Evolutionary conservation across 108 stramenopile species (phyloP).

Genomic region (Cyclotella kingstonii): DNA sequence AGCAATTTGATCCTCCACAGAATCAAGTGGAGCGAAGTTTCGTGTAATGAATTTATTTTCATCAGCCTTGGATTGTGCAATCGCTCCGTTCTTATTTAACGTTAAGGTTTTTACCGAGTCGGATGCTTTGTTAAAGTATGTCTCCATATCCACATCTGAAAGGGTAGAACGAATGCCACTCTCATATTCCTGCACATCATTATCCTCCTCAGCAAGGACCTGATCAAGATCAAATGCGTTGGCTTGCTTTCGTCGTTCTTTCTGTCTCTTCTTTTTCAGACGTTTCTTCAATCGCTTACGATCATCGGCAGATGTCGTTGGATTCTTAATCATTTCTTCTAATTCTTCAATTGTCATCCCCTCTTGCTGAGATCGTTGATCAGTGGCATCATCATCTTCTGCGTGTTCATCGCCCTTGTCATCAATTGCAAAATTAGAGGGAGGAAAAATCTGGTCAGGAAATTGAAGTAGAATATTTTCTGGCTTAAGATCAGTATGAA

Average conservation of each 20-base stretch:
- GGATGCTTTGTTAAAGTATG: slow-evolving; percentile 14
- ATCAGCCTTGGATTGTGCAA: slow-evolving; percentile 35
- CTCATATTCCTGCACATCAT: slow-evolving; percentile 42
- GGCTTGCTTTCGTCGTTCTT: slow-evolving; percentile 57
- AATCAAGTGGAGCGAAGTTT: slow-evolving; percentile 61
- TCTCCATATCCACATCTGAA: slow-evolving; percentile 55
- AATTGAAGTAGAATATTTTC: slow-evolving; percentile 93
- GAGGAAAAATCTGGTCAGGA: slow-evolving; percentile 45
- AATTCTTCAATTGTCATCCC: slow-evolving; percentile 63
- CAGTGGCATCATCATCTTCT: slow-evolving; percentile 24
- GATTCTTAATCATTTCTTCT: slow-evolving; percentile 51
- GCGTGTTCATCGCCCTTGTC: slow-evolving; percentile 27
- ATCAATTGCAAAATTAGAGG: slow-evolving; percentile 11
- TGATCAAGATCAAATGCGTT: slow-evolving; percentile 38
- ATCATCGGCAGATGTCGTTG: slow-evolving; percentile 55
- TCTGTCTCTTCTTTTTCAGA: slow-evolving; percentile 77
- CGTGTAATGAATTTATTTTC: slow-evolving; percentile 65
- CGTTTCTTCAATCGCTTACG: slow-evolving; percentile 62
- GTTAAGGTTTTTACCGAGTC: not conserved
- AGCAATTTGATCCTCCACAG: slow-evolving; percentile 50
- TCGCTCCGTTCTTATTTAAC: slow-evolving; percentile 27
- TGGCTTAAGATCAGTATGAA: slow-evolving; percentile 98
- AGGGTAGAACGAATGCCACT: slow-evolving; percentile 39
- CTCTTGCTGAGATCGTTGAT: slow-evolving; percentile 11
- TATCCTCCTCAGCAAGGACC: slow-evolving; percentile 41